These are phyloP conservation scores for Vitis hybrid DNA, from an alignment of 177 flowering plant species.

Conservation along the genomic window DNA sequence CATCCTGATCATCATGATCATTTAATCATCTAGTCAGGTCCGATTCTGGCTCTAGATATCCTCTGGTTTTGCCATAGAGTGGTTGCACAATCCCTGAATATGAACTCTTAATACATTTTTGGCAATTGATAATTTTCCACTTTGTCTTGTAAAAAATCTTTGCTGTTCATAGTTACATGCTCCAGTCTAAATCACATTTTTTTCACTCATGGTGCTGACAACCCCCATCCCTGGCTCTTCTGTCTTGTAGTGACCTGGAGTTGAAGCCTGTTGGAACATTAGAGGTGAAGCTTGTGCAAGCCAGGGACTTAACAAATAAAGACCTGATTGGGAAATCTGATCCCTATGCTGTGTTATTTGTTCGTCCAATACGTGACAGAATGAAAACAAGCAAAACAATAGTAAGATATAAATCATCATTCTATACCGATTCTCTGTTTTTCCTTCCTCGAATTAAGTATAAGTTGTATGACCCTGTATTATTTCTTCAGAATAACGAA, in stretches of 20 bases:
- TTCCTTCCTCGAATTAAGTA: not conserved
- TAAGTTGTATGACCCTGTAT: not conserved
- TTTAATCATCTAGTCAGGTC: too few relatives aligned
- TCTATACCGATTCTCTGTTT: not conserved
- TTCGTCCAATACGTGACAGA: constrained; percentile 79
- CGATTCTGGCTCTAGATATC: too few relatives aligned
- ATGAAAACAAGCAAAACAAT: constrained; percentile 82
- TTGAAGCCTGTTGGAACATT: constrained; percentile 83
- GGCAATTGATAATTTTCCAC: too few relatives aligned
- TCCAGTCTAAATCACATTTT: not conserved
- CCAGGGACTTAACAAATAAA: constrained; percentile 81
- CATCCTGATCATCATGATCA: too few relatives aligned
- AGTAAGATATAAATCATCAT: constrained; percentile 43
- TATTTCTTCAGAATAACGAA: constrained; percentile 65
- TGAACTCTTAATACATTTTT: too few relatives aligned
- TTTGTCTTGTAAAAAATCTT: not conserved
- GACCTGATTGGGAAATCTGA: constrained; percentile 93
- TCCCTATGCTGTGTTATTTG: constrained; percentile 55
- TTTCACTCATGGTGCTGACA: not conserved
- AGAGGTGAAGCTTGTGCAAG: constrained; percentile 96
- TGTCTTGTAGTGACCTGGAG: constrained; percentile 62
- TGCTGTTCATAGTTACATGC: not conserved
- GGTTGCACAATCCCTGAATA: too few relatives aligned
- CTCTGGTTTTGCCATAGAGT: too few relatives aligned
- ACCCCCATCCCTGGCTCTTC: not conserved